These are phyloP conservation scores for Pugionium dolabratum DNA, from an alignment of 345 rosid genomes.

Conservation along the genomic window DNA sequence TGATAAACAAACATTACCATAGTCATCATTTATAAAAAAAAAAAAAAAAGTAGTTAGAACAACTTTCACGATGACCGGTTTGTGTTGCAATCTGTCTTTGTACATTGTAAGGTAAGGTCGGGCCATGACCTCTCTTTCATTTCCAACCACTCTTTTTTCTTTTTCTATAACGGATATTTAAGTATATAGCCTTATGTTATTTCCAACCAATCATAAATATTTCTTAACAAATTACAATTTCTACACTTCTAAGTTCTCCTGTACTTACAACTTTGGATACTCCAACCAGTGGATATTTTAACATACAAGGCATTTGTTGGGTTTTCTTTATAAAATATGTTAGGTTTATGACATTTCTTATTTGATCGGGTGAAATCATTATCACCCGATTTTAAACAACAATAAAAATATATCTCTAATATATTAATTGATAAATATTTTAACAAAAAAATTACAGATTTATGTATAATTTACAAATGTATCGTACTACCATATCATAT, in stretches of 20 bases:
- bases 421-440: too few species aligned
- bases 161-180: conserved; percentile 1
- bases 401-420: not conserved
- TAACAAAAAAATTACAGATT: too few species aligned
- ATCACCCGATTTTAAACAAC: conserved; percentile 7
- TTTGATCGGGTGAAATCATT: not conserved
- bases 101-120: conserved; percentile 31
- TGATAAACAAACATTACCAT: too few species aligned
- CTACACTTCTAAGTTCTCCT: not conserved
- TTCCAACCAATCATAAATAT: not conserved
- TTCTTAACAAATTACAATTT: not conserved
- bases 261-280: not conserved
- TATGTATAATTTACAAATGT: too few species aligned
- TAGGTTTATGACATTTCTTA: not conserved
- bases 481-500: too few species aligned
- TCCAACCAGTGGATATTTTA: not conserved
- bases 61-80: conserved; percentile 35
- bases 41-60: conserved; percentile 29
- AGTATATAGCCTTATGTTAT: not conserved
- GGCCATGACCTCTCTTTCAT: conserved; percentile 26
- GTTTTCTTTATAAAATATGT: too few species aligned
- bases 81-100: conserved; percentile 35
- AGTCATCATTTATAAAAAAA: too few species aligned
- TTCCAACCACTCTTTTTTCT: conserved; percentile 24
- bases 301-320: too few species aligned